phyloP scores from a whole-genome alignment of 1,139 yeast genomes.

The Hemisphaericaspora subhashii region DNA sequence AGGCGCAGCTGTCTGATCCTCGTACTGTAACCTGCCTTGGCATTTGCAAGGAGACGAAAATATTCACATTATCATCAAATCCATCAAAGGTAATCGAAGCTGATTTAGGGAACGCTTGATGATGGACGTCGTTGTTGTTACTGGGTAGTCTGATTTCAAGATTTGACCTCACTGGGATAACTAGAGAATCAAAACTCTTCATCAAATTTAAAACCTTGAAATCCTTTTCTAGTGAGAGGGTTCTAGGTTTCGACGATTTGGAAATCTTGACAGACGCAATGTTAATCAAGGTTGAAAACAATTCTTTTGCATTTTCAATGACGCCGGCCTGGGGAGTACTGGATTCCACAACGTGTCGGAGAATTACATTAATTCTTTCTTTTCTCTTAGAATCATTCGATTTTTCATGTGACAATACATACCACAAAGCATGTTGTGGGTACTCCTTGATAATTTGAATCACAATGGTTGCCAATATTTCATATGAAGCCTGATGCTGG shows the following conservation, averaged over 20 bases:
- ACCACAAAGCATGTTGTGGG: slow-evolving; percentile 87
- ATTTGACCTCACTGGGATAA: slow-evolving; percentile 78
- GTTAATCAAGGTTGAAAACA: slow-evolving; percentile 36
- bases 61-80: slow-evolving; percentile 62
- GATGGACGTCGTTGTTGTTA: slow-evolving; percentile 41
- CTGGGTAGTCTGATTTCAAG: slow-evolving; percentile 68
- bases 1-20: slow-evolving; percentile 75
- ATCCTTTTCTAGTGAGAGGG: slow-evolving; percentile 40
- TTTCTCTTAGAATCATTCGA: slow-evolving; percentile 63
- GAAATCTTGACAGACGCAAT: slow-evolving; percentile 37
- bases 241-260: slow-evolving; percentile 28
- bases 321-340: slow-evolving; percentile 15
- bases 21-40: slow-evolving; percentile 77
- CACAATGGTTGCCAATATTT: slow-evolving; percentile 56
- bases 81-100: slow-evolving; percentile 54
- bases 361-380: slow-evolving; percentile 43
- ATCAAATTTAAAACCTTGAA: slow-evolving; percentile 47
- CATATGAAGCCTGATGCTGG: slow-evolving; percentile 55
- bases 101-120: slow-evolving; percentile 54
- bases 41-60: slow-evolving; percentile 80
- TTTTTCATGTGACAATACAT: slow-evolving; percentile 68
- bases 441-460: slow-evolving; percentile 58
- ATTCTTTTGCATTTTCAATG: slow-evolving; percentile 27
- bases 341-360: slow-evolving; percentile 15
- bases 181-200: slow-evolving; percentile 62